Conservation (phyloP, 306 rosid genomes). For the Canavalia gladiata region DNA sequence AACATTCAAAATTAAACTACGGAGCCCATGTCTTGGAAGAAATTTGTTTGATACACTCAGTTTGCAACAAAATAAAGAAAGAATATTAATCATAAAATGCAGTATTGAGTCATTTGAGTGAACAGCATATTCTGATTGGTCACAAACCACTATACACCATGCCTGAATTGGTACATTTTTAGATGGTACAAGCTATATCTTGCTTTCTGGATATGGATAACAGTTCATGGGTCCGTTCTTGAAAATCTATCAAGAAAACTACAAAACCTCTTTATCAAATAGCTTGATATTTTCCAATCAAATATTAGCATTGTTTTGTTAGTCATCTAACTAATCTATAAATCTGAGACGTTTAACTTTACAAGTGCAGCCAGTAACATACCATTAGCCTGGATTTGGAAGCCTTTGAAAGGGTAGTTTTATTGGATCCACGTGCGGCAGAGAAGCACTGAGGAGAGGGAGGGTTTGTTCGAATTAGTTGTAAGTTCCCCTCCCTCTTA, state of each 20-base stretch:
- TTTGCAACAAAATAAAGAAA: neutral
- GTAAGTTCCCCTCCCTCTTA: constrained; percentile 58
- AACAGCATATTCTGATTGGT: neutral
- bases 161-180: constrained; percentile 15
- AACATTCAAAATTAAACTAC: neutral
- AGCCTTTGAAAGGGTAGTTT: constrained; percentile 58
- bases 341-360: neutral
- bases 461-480: constrained; percentile 85
- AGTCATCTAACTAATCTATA: neutral
- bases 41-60: neutral
- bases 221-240: neutral
- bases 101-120: neutral
- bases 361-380: constrained; percentile 32
- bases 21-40: neutral
- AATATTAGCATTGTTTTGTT: constrained; percentile 13
- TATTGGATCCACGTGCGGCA: constrained; percentile 52
- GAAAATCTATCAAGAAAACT: neutral
- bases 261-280: neutral
- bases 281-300: neutral
- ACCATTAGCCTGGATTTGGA: constrained; percentile 76
- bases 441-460: constrained; percentile 99
- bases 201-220: neutral
- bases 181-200: neutral
- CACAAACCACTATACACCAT: neutral
- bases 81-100: neutral